phyloP scores from a whole-genome alignment of 148 eudicot genomes.

The Camellia japonica region DNA sequence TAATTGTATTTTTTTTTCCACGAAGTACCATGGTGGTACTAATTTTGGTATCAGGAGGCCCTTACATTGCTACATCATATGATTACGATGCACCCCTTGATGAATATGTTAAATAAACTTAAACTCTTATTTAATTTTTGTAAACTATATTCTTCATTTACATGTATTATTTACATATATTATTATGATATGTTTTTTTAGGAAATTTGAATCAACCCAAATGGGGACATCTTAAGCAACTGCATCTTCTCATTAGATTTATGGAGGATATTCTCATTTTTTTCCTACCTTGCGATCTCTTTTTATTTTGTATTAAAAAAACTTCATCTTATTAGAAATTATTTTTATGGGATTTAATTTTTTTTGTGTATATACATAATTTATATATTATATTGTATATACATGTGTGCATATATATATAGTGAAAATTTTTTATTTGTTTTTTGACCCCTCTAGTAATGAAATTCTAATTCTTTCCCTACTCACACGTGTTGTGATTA shows the following conservation, averaged over 20 bases:
- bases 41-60: slow-evolving; percentile 56
- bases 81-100: slow-evolving; percentile 53
- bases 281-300: no score
- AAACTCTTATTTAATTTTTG: neutral
- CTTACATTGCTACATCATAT: slow-evolving; percentile 45
- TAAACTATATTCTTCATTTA: neutral
- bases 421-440: no score
- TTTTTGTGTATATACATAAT: no score
- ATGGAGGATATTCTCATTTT: no score
- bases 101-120: slow-evolving; percentile 23
- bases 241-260: no score
- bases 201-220: slow-evolving; percentile 37
- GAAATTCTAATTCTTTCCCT: no score
- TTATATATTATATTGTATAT: no score
- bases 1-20: neutral
- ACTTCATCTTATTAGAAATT: no score
- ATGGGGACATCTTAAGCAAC: slow-evolving; percentile 41
- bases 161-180: neutral
- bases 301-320: no score
- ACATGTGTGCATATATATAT: no score
- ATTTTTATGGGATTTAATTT: no score
- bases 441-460: no score
- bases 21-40: slow-evolving; percentile 58
- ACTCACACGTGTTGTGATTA: slow-evolving; percentile 21
- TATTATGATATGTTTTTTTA: neutral